Base-by-base conservation (phyloP, 108 stramenopile genomes). In the Nitzschia putrida region DNA sequence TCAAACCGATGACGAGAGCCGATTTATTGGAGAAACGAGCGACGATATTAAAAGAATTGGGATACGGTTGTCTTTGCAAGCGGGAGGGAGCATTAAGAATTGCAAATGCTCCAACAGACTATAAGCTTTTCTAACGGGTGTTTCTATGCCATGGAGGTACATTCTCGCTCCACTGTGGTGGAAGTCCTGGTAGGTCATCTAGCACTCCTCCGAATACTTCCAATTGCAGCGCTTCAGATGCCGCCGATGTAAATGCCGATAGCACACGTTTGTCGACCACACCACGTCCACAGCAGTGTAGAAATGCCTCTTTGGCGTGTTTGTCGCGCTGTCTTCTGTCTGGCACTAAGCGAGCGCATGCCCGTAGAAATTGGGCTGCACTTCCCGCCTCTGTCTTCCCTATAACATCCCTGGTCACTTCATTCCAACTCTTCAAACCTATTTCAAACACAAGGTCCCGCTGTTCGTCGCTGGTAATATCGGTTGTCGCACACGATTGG, bases 131-230 rank as follows among this genome's bases (percentile, higher is more conserved):
- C 65, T 80, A 71, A 29, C 13, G n/a, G 11, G 11, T 49, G 14
- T 18, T 49, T 49, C 14, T 49, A 49, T 18, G 2, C 18, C n/a
- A 18, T 6, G 18, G 14, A 16, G 47, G 14, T 25, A 74, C 66
- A 67, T 80, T 84, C 23, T 50, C 49, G 51, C 79, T 80, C 83
- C 83, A 84, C 23, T 71, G 60, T 38, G 65, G 16, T 26, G 76
- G 79, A 49, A 79, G 61, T 14, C 52, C 23, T 11, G 77, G 54
- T 54, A 61, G 76, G 63, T 80, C 79, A 39, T 68, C 69, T 7
- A 69, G 37, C 23, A 65, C 61, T 39, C 69, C 76, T 49, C 79
- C 79, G 34, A 84, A 56, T 20, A 77, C 7, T n/a, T 80, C 59
- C 43, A 77, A 23, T 49, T 71, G 73, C 34, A 80, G 26, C 7